A percentile compares a stretch with the other conserved stretches of the same genome.
Evolutionary conservation across 1,284 basidiomycete species (phyloP).

Genomic region (Puccinia polysora): DNA sequence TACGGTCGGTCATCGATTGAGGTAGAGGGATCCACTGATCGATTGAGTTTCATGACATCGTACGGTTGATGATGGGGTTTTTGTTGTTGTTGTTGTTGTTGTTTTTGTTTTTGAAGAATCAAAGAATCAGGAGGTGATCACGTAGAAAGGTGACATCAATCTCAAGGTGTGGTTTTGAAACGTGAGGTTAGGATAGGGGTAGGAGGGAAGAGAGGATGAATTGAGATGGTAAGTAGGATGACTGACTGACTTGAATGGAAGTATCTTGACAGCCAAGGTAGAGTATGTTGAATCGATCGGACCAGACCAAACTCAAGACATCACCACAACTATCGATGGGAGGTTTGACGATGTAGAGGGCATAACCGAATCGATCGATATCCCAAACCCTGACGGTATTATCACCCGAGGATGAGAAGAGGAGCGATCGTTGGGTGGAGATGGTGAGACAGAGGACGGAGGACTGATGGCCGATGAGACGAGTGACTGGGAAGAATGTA

Average conservation of each 20-base stretch:
- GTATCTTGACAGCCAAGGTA: slow-evolving; percentile 44
- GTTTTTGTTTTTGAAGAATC: no score
- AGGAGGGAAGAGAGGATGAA: neutral
- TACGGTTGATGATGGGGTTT: neutral
- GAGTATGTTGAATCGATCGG: slow-evolving; percentile 22
- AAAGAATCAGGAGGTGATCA: no score
- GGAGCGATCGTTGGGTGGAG: slow-evolving; percentile 24
- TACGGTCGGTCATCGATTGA: slow-evolving; percentile 5
- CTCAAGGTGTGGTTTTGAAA: neutral
- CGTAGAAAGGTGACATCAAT: no score
- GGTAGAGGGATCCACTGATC: slow-evolving; percentile 9
- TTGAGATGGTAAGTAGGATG: neutral
- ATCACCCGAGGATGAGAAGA: slow-evolving; percentile 43
- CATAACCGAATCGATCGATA: slow-evolving; percentile 31
- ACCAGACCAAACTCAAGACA: slow-evolving; percentile 41
- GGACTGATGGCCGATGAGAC: slow-evolving; percentile 35
- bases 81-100: no score
- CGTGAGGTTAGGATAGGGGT: neutral
- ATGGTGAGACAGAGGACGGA: slow-evolving; percentile 41
- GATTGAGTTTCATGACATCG: neutral
- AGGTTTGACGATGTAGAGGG: slow-evolving; percentile 40
- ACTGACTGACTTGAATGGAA: slow-evolving; percentile 33
- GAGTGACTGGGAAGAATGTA: slow-evolving; percentile 42
- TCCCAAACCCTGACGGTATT: slow-evolving; percentile 42
- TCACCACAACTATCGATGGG: slow-evolving; percentile 43